Evolutionary conservation across 768 basidiomycete genomes (phyloP).

Genomic region (Lentinula sp.): DNA sequence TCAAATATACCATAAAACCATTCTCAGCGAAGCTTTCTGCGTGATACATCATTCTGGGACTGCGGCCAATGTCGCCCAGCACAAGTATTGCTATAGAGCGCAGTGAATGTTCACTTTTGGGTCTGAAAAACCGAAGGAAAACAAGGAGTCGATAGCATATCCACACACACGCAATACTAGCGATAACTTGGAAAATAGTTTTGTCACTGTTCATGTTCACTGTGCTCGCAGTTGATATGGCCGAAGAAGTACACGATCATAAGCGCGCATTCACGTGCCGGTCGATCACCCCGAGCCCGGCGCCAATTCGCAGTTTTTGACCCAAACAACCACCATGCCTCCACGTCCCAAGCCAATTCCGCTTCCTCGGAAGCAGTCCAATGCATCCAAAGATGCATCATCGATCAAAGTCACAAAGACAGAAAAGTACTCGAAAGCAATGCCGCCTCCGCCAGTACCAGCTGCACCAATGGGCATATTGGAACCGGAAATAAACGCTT

Average conservation of each 20-base stretch:
- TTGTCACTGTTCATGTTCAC: constrained; percentile 13
- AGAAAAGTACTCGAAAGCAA: constrained; percentile 32
- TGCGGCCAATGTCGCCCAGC: constrained; percentile 92
- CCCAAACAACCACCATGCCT: background rate
- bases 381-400: background rate
- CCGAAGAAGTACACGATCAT: background rate
- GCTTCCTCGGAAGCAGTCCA: constrained; percentile 8
- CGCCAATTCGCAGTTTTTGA: background rate
- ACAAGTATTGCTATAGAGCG: constrained; percentile 87
- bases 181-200: constrained; percentile 8
- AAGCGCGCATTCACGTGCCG: background rate
- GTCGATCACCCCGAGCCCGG: background rate
- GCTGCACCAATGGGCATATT: constrained; percentile 37
- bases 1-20: constrained; percentile 70
- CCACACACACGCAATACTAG: constrained; percentile 15
- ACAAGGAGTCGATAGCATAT: constrained; percentile 24
- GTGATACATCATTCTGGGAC: constrained; percentile 99
- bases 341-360: constrained; percentile 6
- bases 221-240: background rate
- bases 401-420: background rate
- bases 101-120: constrained; percentile 32
- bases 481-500: constrained; percentile 58
- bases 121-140: constrained; percentile 22
- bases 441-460: constrained; percentile 53
- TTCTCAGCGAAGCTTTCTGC: constrained; percentile 85